These are phyloP conservation scores for Pythium rishiriense DNA, from an alignment of 352 stramenopile genomes.

Conservation along the genomic window DNA sequence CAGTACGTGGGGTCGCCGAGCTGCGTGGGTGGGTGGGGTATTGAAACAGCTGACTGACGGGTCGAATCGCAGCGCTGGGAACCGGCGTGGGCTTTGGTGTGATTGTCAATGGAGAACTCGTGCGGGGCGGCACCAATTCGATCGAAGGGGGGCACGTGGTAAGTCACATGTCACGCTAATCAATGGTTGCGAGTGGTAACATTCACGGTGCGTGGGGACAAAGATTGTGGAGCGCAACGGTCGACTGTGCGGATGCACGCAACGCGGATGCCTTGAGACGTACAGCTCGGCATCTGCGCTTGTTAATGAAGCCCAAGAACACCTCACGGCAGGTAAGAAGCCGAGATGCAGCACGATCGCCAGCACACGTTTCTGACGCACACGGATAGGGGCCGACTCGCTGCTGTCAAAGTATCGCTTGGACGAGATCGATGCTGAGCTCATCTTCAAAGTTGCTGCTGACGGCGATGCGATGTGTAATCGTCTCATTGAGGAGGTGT, in stretches of 20 bases:
- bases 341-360: background rate
- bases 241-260: constrained; percentile 66
- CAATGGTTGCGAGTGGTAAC: no score
- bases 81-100: constrained; percentile 75
- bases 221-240: constrained; percentile 86
- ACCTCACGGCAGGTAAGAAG: constrained; percentile 49
- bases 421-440: constrained; percentile 63
- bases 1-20: constrained; percentile 38
- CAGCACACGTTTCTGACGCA: background rate
- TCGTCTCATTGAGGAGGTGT: constrained; percentile 66
- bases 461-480: constrained; percentile 71
- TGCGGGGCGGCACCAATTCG: constrained; percentile 62
- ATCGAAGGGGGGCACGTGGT: constrained; percentile 86
- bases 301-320: constrained; percentile 62
- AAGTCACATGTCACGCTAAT: no score
- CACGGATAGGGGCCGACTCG: constrained; percentile 43
- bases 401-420: constrained; percentile 41
- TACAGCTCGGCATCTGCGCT: constrained; percentile 75
- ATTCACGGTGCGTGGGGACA: background rate
- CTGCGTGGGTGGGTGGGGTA: background rate
- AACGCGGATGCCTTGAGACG: constrained; percentile 75
- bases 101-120: constrained; percentile 61
- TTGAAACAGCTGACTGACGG: background rate
- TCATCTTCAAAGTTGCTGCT: constrained; percentile 69
- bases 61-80: constrained; percentile 48